Conservation (phyloP, 2,329 filamentous ascomycete genomes). For the Penicillium sp. region DNA sequence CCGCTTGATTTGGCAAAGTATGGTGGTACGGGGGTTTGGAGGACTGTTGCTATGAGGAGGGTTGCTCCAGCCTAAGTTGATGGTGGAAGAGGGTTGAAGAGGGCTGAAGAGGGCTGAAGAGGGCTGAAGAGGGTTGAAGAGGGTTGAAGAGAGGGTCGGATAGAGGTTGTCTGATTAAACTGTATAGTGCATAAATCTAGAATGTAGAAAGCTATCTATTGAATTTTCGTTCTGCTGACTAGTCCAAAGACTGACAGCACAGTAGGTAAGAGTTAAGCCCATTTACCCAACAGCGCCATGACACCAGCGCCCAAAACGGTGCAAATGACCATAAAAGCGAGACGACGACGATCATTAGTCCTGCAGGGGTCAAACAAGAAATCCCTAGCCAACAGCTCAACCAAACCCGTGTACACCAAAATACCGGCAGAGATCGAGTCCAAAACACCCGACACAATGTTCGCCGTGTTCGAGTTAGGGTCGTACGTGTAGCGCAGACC, state of each 20-base stretch:
- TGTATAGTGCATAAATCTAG: neutral
- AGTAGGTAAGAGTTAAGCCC: conserved; percentile 35
- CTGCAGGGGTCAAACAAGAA: conserved; percentile 49
- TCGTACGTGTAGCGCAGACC: conserved; percentile 45
- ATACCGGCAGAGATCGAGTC: conserved; percentile 49
- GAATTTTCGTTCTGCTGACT: neutral
- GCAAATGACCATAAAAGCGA: conserved; percentile 43
- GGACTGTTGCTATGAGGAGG: conserved; percentile 5
- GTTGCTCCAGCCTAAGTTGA: no score
- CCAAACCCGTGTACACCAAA: conserved; percentile 48
- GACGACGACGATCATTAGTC: conserved; percentile 34
- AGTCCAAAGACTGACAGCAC: neutral
- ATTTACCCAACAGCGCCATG: conserved; percentile 51
- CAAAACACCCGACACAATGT: conserved; percentile 44
- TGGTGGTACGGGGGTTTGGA: neutral
- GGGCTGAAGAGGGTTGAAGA: neutral
- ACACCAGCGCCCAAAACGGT: conserved; percentile 39
- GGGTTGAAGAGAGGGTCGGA: no score
- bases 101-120: no score
- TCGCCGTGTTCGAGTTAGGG: conserved; percentile 38
- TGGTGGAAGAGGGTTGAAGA: neutral
- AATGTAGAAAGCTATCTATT: neutral
- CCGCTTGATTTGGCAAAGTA: conserved; percentile 7
- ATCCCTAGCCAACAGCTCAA: conserved; percentile 48
- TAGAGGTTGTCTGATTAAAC: no score